These are phyloP conservation scores for Peribolospora kevripleyi DNA, from an alignment of 768 basidiomycete genomes.

Conservation along the genomic window DNA sequence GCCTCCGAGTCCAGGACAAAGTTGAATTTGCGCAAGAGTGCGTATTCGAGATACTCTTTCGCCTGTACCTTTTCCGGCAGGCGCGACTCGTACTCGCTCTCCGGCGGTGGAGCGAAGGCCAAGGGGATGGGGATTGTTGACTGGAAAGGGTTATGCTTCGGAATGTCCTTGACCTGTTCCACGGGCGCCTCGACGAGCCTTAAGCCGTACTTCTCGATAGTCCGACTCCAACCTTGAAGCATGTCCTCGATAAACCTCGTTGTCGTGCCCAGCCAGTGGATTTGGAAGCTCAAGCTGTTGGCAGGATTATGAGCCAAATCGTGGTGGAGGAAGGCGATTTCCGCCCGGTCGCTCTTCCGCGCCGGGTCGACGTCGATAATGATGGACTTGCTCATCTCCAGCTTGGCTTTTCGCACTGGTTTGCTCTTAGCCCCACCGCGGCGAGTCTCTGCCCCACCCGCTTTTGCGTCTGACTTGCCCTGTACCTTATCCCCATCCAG, in stretches of 20 bases:
- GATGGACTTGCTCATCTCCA: constrained; percentile 55
- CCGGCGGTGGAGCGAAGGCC: constrained; percentile 43
- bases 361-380: constrained; percentile 62
- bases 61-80: constrained; percentile 37
- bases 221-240: constrained; percentile 51
- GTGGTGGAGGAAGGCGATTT: constrained; percentile 30
- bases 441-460: not conserved
- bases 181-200: constrained; percentile 84
- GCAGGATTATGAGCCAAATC: constrained; percentile 84
- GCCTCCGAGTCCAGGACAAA: constrained; percentile 29
- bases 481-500: too few relatives aligned
- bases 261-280: constrained; percentile 90
- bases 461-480: too few relatives aligned
- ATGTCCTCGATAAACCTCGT: constrained; percentile 76
- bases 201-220: constrained; percentile 68
- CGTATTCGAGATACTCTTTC: constrained; percentile 52
- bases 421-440: constrained; percentile 10
- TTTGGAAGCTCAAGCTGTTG: constrained; percentile 90
- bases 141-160: constrained; percentile 67
- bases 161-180: constrained; percentile 67
- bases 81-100: not conserved
- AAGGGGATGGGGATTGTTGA: constrained; percentile 64
- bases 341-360: constrained; percentile 8
- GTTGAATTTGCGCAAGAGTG: constrained; percentile 45
- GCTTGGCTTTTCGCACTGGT: constrained; percentile 5